Base-by-base conservation (phyloP, 441 rosid species). In the Flueggea neowawraea region DNA sequence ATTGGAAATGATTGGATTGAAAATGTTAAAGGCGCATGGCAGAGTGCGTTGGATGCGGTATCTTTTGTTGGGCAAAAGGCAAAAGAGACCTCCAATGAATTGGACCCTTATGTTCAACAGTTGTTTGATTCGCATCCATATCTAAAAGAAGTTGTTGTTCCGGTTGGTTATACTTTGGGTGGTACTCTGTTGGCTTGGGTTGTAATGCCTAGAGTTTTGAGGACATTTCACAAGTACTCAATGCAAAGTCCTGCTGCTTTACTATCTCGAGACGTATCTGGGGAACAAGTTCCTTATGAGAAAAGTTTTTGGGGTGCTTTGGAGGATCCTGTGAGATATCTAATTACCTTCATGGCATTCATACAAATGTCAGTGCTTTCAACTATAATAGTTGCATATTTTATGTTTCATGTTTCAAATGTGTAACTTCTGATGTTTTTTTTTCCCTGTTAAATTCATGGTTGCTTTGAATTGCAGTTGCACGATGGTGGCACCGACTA, bases 301-400 rank as follows among this genome's bases (percentile, higher is more conserved):
- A 82, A 80, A 76, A 87, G 96, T 65, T 68, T 89, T 39, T 94
- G 88, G 97, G 84, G 93, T 61, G 95, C 98, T 75, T 76, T 90
- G 62, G 98, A 94, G 80, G 93, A 87, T 75, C 98, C 97, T 16
- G 63, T 87, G 12, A 76, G 96, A 79, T 93, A 90, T 78, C 74
- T 84, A 31, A 47, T 87, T 44, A 87, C 96, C 39, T 93, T 90
- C 81, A 69, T 84, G 77, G 90, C 96, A 58, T 87, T 94, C 78
- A 72, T 85, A 22, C 90, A 94, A 69, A 83, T 90, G 97, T 88
- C 28, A 70, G 88, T 73, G 10, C 47, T 54, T 55, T 69, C 10
- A 55, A 64, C 59, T 55, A 69, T 16, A 12, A 6, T 39, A 45
- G 39, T 12, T 17, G 51, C 14, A 4, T 17, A 12, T 13, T 8